These are phyloP conservation scores for Dendrocalamus sinicus DNA, from an alignment of 176 grass and related monocot genomes.

Conservation along the genomic window DNA sequence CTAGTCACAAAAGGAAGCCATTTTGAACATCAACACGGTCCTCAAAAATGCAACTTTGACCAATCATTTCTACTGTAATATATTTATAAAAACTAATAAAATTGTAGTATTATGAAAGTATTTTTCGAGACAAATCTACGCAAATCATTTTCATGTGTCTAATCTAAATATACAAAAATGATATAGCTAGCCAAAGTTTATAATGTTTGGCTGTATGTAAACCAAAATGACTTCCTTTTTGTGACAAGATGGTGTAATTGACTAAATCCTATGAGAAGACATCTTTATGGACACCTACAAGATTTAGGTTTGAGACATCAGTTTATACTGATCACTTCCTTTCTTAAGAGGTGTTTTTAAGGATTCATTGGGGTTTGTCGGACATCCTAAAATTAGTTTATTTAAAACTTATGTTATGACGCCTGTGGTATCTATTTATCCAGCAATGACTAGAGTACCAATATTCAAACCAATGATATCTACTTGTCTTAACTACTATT, in stretches of 20 bases:
- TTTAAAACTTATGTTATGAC: constrained; percentile 3
- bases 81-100: too few relatives aligned
- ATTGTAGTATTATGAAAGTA: too few relatives aligned
- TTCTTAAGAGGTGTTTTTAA: neutral
- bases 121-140: too few relatives aligned
- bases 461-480: neutral
- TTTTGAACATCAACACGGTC: too few relatives aligned
- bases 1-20: too few relatives aligned
- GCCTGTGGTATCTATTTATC: neutral
- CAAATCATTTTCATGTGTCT: too few relatives aligned
- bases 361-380: neutral
- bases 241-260: neutral
- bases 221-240: too few relatives aligned
- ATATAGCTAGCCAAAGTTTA: too few relatives aligned
- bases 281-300: constrained; percentile 5
- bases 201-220: too few relatives aligned
- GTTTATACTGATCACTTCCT: neutral
- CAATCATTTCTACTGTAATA: too few relatives aligned
- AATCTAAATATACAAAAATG: too few relatives aligned
- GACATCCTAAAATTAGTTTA: constrained; percentile 1
- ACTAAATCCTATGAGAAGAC: neutral
- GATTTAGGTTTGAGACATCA: neutral
- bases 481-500: neutral
- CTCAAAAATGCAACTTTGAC: too few relatives aligned
- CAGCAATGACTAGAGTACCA: constrained; percentile 11